Base-by-base conservation (phyloP, 345 rosid genomes). In the Salix viminalis region DNA sequence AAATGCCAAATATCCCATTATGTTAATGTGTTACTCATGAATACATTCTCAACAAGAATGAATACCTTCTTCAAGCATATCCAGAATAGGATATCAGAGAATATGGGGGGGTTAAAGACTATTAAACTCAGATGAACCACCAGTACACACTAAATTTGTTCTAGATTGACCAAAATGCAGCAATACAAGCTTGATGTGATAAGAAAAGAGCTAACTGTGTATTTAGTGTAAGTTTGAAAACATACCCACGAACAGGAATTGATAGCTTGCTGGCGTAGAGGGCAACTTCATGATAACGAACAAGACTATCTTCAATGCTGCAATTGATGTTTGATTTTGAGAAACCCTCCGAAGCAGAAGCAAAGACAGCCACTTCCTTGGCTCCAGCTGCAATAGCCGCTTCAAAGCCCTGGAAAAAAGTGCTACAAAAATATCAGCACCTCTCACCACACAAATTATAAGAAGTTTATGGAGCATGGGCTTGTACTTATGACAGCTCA, bases 301-400 rank as follows among this genome's bases (percentile, higher is more conserved):
- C 84, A 80, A 91, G 90, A 79, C 96, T 91, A 77, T 88, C 96
- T 85, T 87, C 89, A 60, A 88, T 86, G 88, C 91, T 90, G 50
- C 96, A 88, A 75, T 91, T 91, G 50, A 91, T 91, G 82, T 91
- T 91, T 61, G 92, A 88, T 84, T 87, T 89, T 11, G 96, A 91
- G 76, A 91, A 91, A 16, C 90, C 84, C 80, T 91, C 93, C 0
- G 93, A 91, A 86, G 96, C 96, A 67, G 96, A 89, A 72, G 93
- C 96, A 90, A 89, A 91, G 68, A 91, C 74, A 32, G 90, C 93
- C 56, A 91, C 85, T 86, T 91, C 96, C 84, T 86, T 90, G 32
- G 93, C 92, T 77, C 96, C 93, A 30, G 92, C 90, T 68, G 93
- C 93, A 78, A 89, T 68, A 56, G 96, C 93, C 65, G 90, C 92